Evolutionary conservation across 306 rosid genomes (phyloP), one percentile per base, ranked within the genome.

Genomic region (Vigna hirtella): DNA sequence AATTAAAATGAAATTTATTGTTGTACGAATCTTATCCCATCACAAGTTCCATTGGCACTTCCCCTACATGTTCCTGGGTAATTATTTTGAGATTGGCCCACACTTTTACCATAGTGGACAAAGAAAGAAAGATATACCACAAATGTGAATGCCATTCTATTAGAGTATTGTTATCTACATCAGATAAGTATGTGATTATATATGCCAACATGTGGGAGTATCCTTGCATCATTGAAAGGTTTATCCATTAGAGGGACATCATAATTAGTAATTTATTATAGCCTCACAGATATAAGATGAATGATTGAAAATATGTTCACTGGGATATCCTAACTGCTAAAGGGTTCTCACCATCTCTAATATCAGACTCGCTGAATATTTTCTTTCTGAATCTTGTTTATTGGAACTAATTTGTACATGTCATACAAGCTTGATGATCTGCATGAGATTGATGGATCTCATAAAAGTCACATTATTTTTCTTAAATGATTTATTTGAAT

Each of bases 401-500:
- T 72, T 72, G 51, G 72, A 50, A 63, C 48, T 71, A 77, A 55
- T 77, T 61, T 76, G 49, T 76, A 50, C 53, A 58, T 50, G 56
- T 59, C 55, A 57, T 77, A 48, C 32, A 83, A 72, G 58, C 73
- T 62, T 62, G 72, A 74, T 81, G 65, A 53, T 69, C 63, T 78
- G 62, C 32, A 9, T 64, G 61, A 56, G 62, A 61, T 72, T 74
- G 66, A 17, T 80, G 70, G 61, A 63, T 47, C 55, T 24, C 14
- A 77, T 77, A 66, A 11, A 50, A 74, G 70, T 79, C n/a, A 9
- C 76, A 45, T 56, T 20, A 55, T 42, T 67, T 77, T 52, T 51
- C 72, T 65, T 70, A 42, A 55, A 63, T 52, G n/a, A 81, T 81
- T 47, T 67, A 49, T 80, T 78, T 69, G 72, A 72, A 57, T 79